phyloP scores from a whole-genome alignment of 768 basidiomycete genomes.

The Clathrus columnatus region DNA sequence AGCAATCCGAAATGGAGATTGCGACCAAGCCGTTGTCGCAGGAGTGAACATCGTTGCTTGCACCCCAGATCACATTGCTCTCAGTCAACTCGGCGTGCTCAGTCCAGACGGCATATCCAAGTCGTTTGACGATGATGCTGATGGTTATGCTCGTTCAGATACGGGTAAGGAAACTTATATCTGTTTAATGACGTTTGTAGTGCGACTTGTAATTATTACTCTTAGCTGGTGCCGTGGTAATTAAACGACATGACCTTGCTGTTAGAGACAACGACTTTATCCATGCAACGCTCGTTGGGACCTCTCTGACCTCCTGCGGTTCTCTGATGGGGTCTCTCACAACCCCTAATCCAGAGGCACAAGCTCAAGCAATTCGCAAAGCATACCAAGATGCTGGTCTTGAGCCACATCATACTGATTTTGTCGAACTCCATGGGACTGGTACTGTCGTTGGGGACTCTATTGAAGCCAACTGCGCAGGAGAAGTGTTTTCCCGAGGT shows the following conservation, averaged over 20 bases:
- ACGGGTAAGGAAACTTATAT: no score
- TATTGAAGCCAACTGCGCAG: constrained; percentile 40
- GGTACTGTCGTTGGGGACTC: constrained; percentile 40
- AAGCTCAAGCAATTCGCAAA: constrained; percentile 27
- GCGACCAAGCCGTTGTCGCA: constrained; percentile 59
- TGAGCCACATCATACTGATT: constrained; percentile 32
- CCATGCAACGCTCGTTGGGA: constrained; percentile 33
- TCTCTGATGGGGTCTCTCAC: constrained; percentile 27
- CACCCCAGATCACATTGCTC: constrained; percentile 29
- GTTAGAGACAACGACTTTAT: constrained; percentile 31
- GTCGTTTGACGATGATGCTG: constrained; percentile 33
- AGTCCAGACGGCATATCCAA: constrained; percentile 34
- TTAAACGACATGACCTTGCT: constrained; percentile 32
- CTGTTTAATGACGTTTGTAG: no score
- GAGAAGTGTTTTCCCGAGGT: constrained; percentile 25
- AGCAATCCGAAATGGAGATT: constrained; percentile 54
- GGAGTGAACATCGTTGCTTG: constrained; percentile 70
- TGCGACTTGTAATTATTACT: no score
- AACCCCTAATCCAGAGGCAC: constrained; percentile 29
- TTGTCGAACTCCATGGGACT: neutral
- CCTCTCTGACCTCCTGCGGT: constrained; percentile 31
- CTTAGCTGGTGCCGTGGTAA: constrained; percentile 29
- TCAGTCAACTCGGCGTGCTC: constrained; percentile 30
- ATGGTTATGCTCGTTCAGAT: no score
- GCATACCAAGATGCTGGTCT: constrained; percentile 26